phyloP scores from a whole-genome alignment of 148 eudicot species.

The Rhododendron kiyosumense region DNA sequence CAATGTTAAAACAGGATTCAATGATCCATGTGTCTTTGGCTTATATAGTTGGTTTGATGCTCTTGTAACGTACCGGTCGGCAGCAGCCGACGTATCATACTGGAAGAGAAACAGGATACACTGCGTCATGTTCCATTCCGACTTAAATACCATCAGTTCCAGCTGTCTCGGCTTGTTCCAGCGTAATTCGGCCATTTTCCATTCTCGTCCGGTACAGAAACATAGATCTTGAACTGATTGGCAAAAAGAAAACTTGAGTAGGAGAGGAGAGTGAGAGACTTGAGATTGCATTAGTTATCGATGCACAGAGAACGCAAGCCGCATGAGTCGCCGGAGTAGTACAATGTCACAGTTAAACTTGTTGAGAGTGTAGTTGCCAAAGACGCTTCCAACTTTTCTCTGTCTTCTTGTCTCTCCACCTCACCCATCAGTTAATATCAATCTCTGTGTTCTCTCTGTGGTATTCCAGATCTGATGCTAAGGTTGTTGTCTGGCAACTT shows the following conservation, averaged over 20 bases:
- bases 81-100: too few species aligned
- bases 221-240: neutral
- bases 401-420: neutral
- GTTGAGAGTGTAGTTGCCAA: neutral
- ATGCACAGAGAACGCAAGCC: neutral
- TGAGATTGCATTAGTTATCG: neutral
- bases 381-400: neutral
- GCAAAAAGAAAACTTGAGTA: neutral
- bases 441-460: neutral
- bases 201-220: neutral
- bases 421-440: neutral
- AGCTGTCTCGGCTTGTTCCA: neutral
- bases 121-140: neutral
- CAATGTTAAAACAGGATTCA: neutral
- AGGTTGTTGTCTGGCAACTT: neutral
- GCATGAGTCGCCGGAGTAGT: neutral
- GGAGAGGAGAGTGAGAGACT: neutral
- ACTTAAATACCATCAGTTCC: neutral
- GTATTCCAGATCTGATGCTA: neutral
- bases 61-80: neutral
- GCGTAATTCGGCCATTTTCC: neutral
- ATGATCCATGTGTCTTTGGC: neutral
- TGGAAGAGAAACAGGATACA: neutral
- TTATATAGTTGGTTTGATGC: neutral
- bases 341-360: neutral